These are phyloP conservation scores for Podaxis rugospora DNA, from an alignment of 768 basidiomycete species.

Conservation along the genomic window DNA sequence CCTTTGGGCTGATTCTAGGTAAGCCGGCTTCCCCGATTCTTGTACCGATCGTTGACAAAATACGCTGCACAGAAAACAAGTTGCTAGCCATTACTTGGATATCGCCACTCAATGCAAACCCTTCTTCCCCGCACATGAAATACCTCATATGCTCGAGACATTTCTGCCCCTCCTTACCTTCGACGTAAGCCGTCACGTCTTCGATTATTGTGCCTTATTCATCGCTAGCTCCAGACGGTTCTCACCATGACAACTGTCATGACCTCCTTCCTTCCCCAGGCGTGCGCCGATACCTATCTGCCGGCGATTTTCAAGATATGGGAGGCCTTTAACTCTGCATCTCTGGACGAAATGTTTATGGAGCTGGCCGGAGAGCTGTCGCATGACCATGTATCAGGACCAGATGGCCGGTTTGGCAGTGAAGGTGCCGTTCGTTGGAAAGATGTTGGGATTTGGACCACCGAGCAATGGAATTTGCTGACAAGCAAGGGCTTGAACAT, in stretches of 20 bases:
- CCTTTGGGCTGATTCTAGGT: constrained; percentile 65
- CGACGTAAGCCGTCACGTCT: constrained; percentile 43
- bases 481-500: constrained; percentile 79
- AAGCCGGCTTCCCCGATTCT: constrained; percentile 54
- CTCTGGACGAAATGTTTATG: constrained; percentile 71
- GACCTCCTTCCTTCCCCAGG: constrained; percentile 72
- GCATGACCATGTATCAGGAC: constrained; percentile 65
- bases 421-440: constrained; percentile 63
- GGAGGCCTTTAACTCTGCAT: constrained; percentile 73
- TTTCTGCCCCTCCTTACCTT: constrained; percentile 71
- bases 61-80: constrained; percentile 67
- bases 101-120: constrained; percentile 68
- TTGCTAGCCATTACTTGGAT: constrained; percentile 40
- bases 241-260: constrained; percentile 72
- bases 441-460: constrained; percentile 87
- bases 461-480: constrained; percentile 78
- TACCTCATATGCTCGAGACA: constrained; percentile 63
- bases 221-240: constrained; percentile 40
- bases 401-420: constrained; percentile 44
- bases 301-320: constrained; percentile 71
- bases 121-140: constrained; percentile 65
- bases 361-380: constrained; percentile 67
- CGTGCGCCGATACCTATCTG: constrained; percentile 61
- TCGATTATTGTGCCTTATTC: neutral
- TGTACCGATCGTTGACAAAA: constrained; percentile 14